Percentiles rank a stretch among this genome's conserved stretches.
Evolutionary conservation across 208 protist genomes (phyloP).

Genomic region (Crithidia acanthocephali): DNA sequence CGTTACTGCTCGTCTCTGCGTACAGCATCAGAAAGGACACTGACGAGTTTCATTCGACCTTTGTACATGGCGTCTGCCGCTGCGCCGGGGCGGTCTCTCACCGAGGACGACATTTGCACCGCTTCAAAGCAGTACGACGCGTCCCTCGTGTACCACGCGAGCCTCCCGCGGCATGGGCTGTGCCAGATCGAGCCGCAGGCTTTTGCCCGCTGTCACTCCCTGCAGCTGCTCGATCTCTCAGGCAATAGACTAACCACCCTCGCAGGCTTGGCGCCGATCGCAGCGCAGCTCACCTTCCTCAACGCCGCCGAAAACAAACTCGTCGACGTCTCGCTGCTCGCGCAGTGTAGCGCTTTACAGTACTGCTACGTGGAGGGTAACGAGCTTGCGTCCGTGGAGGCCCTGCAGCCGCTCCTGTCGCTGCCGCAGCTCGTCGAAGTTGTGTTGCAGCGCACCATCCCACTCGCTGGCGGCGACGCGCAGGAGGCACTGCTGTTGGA

Average conservation of each 20-base stretch:
- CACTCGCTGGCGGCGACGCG: constrained; percentile 32
- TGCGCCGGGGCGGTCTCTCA: constrained; percentile 20
- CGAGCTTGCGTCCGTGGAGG: constrained; percentile 38
- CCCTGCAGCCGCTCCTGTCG: constrained; percentile 42
- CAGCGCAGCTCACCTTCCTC: constrained; percentile 55
- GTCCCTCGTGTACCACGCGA: constrained; percentile 42
- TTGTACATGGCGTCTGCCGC: not conserved
- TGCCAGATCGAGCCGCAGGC: constrained; percentile 36
- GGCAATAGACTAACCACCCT: constrained; percentile 67
- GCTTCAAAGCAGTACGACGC: constrained; percentile 76
- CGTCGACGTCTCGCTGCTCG: constrained; percentile 41
- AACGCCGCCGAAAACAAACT: constrained; percentile 78
- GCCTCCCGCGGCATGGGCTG: constrained; percentile 31
- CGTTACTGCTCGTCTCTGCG: too few species aligned
- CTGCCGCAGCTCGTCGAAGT: constrained; percentile 54
- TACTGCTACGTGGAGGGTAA: constrained; percentile 71
- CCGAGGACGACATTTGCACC: constrained; percentile 44
- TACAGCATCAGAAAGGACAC: too few species aligned
- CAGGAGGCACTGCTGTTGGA: constrained; percentile 54
- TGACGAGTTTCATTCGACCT: too few species aligned
- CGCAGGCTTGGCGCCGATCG: constrained; percentile 50
- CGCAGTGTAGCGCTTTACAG: constrained; percentile 36
- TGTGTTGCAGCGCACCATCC: constrained; percentile 45
- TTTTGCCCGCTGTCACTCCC: constrained; percentile 39
- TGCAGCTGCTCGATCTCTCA: constrained; percentile 67